Evolutionary conservation across 2,329 filamentous ascomycete species (phyloP).

Genomic region (Phialocephala sp.): DNA sequence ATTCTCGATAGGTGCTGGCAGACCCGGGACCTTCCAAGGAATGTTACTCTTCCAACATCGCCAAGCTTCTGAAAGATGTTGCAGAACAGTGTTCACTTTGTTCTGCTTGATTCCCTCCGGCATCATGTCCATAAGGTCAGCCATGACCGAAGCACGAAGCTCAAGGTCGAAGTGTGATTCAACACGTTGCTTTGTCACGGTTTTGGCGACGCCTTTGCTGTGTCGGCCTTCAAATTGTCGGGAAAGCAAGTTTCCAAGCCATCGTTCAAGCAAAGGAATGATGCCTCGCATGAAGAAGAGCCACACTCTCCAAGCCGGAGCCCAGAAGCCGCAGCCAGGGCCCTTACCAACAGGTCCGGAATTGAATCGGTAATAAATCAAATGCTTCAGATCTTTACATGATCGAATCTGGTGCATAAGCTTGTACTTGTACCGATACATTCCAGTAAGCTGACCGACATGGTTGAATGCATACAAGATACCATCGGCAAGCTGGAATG

Average conservation of each 20-base stretch:
- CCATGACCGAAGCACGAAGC: constrained; percentile 97
- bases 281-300: constrained; percentile 99
- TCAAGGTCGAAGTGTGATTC: constrained; percentile 99
- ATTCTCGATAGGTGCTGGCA: constrained; percentile 97
- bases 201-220: constrained; percentile 98
- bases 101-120: constrained; percentile 99
- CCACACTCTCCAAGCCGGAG: constrained; percentile 98
- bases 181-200: constrained; percentile 97
- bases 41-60: constrained; percentile 99
- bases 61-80: constrained; percentile 98
- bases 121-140: constrained; percentile 99
- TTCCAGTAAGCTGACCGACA: constrained; percentile 95
- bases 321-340: constrained; percentile 98
- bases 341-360: constrained; percentile 96
- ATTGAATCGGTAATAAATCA: constrained; percentile 99
- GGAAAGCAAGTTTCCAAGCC: constrained; percentile 95
- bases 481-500: constrained; percentile 96
- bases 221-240: constrained; percentile 98
- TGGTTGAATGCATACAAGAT: constrained; percentile 99
- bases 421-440: constrained; percentile 99
- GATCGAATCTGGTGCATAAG: constrained; percentile 99
- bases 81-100: constrained; percentile 97
- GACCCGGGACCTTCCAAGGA: constrained; percentile 96
- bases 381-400: constrained; percentile 98
- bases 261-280: constrained; percentile 93